Base-by-base conservation (phyloP, 192 early-diverging fungal genomes). In the Coemansia sp. region DNA sequence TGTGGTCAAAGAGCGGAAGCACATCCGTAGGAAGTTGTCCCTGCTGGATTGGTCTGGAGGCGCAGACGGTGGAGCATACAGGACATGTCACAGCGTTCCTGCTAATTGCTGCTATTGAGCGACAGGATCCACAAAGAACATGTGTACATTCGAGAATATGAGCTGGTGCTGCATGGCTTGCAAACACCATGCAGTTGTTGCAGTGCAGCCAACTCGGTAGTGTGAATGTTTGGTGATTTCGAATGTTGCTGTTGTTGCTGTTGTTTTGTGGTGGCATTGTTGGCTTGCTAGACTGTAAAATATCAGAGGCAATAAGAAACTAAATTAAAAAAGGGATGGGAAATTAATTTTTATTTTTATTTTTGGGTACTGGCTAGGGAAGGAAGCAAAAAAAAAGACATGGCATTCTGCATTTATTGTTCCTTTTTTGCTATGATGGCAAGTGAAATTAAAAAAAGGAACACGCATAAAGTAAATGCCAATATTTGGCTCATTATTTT, bases 71-170 rank as follows among this genome's bases (percentile, higher is more conserved):
- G 0, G 63, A 61, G 39, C 79, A 81, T 37, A 81, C 64, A 7
- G 64, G 65, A 17, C 79, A 81, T 17, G 48, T 40, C 11, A 64
- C 60, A 38, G 57, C 39, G 14, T 9, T 16, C 37, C 16, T 58
- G 7, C 7, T 7, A 37, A 22, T 39, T 14, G 65, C 44, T 13
- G 55, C 65, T 12, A 58, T 19, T 5, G 43, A 67, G 44, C 19
- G 59, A 44, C 78, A 81, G 3, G 20, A 43, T 2, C 25, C 58
- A 41, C 79, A 81, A 1, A 81, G 64, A 12, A 76, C 64, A 37
- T 81, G 79, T 5, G 79, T 76, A 42, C 79, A 81, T 32, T 76
- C 79, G 2, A 78, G 61, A 46, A 70, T 73, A 45, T 73, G 66
- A 12, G 75, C 41, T 43, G 22, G n/a, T 20, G 32, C 40, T 0